Conservation (phyloP, 106 monocot species). For the Iris macrosiphon region DNA sequence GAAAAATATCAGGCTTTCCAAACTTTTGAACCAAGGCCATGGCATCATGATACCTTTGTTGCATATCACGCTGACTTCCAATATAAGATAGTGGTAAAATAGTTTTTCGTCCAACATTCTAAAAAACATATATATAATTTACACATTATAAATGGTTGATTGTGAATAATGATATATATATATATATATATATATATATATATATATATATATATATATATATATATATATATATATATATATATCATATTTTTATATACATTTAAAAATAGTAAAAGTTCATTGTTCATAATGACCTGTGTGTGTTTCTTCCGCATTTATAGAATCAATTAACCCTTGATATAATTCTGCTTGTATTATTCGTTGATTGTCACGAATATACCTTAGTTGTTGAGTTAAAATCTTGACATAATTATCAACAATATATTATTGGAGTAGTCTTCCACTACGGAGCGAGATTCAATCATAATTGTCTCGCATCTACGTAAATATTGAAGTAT, state of each 20-base stretch:
- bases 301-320: neutral
- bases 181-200: too few species aligned
- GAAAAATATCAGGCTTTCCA: neutral
- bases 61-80: neutral
- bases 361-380: neutral
- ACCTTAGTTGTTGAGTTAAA: neutral
- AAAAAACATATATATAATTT: neutral
- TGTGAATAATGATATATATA: too few species aligned
- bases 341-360: neutral
- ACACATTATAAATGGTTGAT: neutral
- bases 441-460: too few species aligned
- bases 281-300: neutral
- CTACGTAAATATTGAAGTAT: neutral
- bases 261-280: neutral
- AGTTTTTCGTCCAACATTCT: neutral
- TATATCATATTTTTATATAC: too few species aligned
- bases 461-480: neutral
- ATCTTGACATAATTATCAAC: slow-evolving; percentile 1
- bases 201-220: too few species aligned
- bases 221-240: too few species aligned
- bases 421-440: neutral
- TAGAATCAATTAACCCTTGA: neutral
- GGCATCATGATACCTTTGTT: neutral
- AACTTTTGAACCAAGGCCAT: neutral
- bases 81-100: neutral